Percentiles rank a stretch among this genome's conserved stretches.
These are phyloP conservation scores for Omphalea diandra DNA, from an alignment of 441 rosid genomes.

Conservation along the genomic window DNA sequence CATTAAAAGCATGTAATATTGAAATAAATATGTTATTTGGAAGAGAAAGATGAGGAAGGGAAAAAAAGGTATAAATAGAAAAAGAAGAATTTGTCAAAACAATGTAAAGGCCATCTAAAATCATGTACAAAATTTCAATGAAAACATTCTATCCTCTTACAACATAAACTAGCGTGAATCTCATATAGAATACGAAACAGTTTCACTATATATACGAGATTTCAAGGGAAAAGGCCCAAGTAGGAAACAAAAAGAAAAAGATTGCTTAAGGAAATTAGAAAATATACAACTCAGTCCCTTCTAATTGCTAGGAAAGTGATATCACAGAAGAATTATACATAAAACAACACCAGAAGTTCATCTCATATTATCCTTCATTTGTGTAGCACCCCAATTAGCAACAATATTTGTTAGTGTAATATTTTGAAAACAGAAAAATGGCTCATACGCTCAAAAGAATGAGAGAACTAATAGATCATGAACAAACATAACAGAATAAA, in stretches of 20 bases:
- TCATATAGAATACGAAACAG: not conserved
- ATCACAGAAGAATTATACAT: not conserved
- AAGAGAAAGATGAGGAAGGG: not conserved
- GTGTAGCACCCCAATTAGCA: not conserved
- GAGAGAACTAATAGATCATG: not conserved
- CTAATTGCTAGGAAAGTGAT: not conserved
- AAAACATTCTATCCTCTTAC: too few species aligned
- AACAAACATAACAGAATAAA: not conserved
- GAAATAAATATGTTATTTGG: not conserved
- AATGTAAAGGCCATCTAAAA: too few species aligned
- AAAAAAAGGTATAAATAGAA: too few species aligned
- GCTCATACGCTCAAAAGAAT: not conserved
- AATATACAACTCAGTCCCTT: not conserved
- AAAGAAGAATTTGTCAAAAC: too few species aligned
- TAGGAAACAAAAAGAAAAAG: too few species aligned
- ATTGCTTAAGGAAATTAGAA: too few species aligned
- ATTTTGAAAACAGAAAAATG: not conserved
- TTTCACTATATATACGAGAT: not conserved
- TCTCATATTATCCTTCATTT: not conserved
- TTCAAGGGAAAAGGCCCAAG: not conserved
- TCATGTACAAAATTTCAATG: too few species aligned
- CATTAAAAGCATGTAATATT: conserved; percentile 6
- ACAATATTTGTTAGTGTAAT: not conserved
- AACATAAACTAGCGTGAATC: not conserved
- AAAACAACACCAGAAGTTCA: not conserved